Evolutionary conservation across 495 filamentous ascomycete genomes (phyloP), one percentile per base, ranked within the genome.

Genomic region (Tuber borchii): DNA sequence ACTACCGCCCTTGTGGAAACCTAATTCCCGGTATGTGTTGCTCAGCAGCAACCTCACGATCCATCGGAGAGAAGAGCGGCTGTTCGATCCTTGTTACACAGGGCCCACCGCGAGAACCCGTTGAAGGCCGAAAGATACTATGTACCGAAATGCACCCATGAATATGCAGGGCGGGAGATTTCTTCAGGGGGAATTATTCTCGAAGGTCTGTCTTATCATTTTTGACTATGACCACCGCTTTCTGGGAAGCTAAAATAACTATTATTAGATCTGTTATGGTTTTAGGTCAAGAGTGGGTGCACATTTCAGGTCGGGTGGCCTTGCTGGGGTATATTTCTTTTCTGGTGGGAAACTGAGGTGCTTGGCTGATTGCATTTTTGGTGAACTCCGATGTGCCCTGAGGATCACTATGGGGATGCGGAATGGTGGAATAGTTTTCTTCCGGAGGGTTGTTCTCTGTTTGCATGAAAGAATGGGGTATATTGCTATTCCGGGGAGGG

Each of bases 121-220:
- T 65, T 65, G 26, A 34, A 17, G 26, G 56, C 34, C 34, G 56
- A 34, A 65, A 34, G 26, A 12, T 10, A 34, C 56, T 17, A 26
- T 65, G 56, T 65, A 34, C 56, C 56, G 56, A 65, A 34, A 26
- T 4, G 12, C 26, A 65, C 56, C 26, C 22, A 31, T 65, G 26
- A 65, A 65, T 65, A 16, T 65, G 56, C 56, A 26, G 26, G 56
- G 56, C 56, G 56, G 56, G 56, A 65, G 26, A 65, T 65, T 65
- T 65, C 56, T 65, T 34, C 26, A 65, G 56, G 26, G 51, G 12
- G 56, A 34, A 31, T 65, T 65, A 26, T 65, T 65, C 56, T 65
- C 56, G 56, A 65, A 65, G 56, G 56, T 65, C 31, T 34, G n/a
- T 65, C 56, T 34, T 31, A 9, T 31, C 12, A 65, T 34, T 26